Percentiles rank a stretch among this genome's conserved stretches.
These are phyloP conservation scores for Oryza coarctata DNA, from an alignment of 176 grass and related monocot species.

Conservation along the genomic window DNA sequence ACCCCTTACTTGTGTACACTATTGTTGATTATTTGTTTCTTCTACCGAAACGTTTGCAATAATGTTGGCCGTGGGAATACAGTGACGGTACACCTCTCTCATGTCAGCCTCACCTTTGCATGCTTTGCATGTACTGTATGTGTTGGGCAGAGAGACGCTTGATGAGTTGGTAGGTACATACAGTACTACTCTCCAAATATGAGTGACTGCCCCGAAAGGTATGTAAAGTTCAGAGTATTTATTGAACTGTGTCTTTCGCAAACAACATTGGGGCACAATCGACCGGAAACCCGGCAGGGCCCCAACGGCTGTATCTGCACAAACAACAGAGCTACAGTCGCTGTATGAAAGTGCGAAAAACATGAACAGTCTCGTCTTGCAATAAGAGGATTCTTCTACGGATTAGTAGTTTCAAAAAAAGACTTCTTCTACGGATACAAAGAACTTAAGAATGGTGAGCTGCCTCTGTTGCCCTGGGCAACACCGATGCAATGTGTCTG, in stretches of 20 bases:
- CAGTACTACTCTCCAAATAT: neutral
- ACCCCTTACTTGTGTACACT: too few relatives aligned
- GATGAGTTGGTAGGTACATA: conserved; percentile 14
- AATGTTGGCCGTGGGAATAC: neutral
- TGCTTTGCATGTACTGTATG: neutral
- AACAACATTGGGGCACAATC: neutral
- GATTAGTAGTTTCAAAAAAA: too few relatives aligned
- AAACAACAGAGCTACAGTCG: neutral
- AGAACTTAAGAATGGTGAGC: neutral
- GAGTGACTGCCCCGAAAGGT: conserved; percentile 10
- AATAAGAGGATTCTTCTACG: neutral
- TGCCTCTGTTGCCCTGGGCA: neutral
- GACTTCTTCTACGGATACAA: too few relatives aligned
- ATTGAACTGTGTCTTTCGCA: neutral
- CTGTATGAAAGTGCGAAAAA: neutral
- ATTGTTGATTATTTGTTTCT: too few relatives aligned
- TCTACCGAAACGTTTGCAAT: too few relatives aligned
- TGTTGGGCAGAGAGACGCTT: neutral
- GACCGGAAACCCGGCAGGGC: neutral
- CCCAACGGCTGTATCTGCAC: neutral
- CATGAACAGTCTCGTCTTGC: neutral
- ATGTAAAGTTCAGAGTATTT: neutral
- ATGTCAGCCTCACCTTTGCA: neutral
- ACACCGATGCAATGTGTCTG: neutral
- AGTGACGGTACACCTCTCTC: neutral